A percentile compares a stretch with the other conserved stretches of the same genome.
Evolutionary conservation across 1,284 basidiomycete genomes (phyloP).

Genomic region (Peniophora sp.): DNA sequence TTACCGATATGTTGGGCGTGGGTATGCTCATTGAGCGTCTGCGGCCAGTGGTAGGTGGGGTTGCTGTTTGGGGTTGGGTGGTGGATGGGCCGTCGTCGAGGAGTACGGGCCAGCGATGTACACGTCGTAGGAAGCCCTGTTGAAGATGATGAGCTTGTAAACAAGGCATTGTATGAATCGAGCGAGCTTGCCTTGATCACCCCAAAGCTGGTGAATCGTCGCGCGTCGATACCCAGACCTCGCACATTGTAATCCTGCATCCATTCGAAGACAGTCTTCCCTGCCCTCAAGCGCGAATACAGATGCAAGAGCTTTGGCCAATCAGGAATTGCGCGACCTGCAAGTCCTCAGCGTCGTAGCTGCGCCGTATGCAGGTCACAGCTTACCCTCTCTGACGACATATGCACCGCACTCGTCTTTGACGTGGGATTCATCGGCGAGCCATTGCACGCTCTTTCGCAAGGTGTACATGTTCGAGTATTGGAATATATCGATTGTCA

Average conservation of each 20-base stretch:
- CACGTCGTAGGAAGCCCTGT: constrained; percentile 84
- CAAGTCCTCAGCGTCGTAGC: neutral
- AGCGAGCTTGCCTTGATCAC: constrained; percentile 75
- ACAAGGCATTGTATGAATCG: neutral
- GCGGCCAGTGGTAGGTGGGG: constrained; percentile 9
- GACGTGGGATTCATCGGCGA: constrained; percentile 78
- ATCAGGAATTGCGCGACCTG: constrained; percentile 52
- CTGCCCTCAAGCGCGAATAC: constrained; percentile 83
- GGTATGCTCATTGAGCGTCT: constrained; percentile 12
- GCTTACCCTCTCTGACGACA: constrained; percentile 66
- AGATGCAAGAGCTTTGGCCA: constrained; percentile 82
- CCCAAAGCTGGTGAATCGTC: constrained; percentile 95
- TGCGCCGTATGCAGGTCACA: constrained; percentile 3
- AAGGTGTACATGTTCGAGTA: constrained; percentile 97
- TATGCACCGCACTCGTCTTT: constrained; percentile 86
- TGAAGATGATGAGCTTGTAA: neutral
- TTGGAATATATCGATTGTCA: constrained; percentile 95
- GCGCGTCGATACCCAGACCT: constrained; percentile 76
- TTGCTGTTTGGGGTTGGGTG: constrained; percentile 2
- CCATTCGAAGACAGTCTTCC: constrained; percentile 85
- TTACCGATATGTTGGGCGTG: constrained; percentile 7
- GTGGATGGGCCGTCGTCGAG: constrained; percentile 19
- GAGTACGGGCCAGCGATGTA: constrained; percentile 88
- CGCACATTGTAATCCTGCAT: constrained; percentile 73
- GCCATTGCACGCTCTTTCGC: constrained; percentile 76